Evolutionary conservation across 2,329 filamentous ascomycete genomes (phyloP), one percentile per base, ranked within the genome.

Genomic region (Pseudogymnoascus sp.): DNA sequence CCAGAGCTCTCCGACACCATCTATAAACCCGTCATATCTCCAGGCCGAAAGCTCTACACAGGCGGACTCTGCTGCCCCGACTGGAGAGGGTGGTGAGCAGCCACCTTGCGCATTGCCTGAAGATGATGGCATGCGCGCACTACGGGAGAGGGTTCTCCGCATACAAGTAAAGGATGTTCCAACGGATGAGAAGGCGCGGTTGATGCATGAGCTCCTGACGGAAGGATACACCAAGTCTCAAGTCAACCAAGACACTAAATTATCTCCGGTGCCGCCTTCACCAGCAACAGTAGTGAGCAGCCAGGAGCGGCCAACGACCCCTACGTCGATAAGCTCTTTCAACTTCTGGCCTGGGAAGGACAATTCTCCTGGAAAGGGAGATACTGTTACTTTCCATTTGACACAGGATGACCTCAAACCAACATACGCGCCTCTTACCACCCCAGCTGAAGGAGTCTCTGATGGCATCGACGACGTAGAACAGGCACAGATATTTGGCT

Each of bases 101-200:
- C 65, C 65, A 18, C 66, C 64, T 39, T 63, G 61, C 33, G 67
- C 68, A 12, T 60, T 72, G 10, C 88, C 89, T 1, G 89, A 86
- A 69, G 87, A 92, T 68, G 89, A 94, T 76, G 89, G 89, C 45
- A 92, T 90, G 85, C 77, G 80, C 15, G 72, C 75, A 59, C 72
- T 92, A 66, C 79, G 89, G 66, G 78, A 75, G 64, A 82, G 82
- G 63, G 90, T 94, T 64, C 79, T 87, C 61, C 76, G 76, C 19
- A 86, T 92, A 63, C 86, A 90, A 69, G 76, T 80, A 23, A 78
- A 79, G 65, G 76, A 83, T 21, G 76, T 85, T 55, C 72, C 80
- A 3, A 76, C 79, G 41, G 70, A 77, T 5, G 84, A 89, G 61
- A 91, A 91, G 72, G 89, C 89, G 21, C 80, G 78, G 62, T 74